phyloP scores from a whole-genome alignment of 371 early-diverging fungal genomes.

The Mucor plumbeus region DNA sequence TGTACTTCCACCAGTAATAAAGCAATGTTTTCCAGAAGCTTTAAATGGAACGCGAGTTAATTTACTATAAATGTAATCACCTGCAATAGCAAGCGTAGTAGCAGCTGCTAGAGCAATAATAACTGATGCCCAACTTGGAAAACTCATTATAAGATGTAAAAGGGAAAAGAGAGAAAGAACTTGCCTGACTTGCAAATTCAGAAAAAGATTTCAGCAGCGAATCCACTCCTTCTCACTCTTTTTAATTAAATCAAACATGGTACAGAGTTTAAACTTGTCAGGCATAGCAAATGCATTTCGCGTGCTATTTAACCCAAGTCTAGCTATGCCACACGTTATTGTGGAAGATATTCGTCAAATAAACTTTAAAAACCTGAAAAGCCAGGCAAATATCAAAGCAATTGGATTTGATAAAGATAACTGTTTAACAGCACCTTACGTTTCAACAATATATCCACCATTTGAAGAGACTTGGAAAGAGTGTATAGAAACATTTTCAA shows the following conservation, averaged over 20 bases:
- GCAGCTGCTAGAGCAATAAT: constrained; percentile 40
- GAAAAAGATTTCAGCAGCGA: neutral
- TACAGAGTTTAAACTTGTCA: constrained; percentile 77
- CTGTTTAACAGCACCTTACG: constrained; percentile 89
- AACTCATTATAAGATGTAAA: constrained; percentile 26
- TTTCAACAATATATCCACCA: constrained; percentile 67
- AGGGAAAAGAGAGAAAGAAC: constrained; percentile 4
- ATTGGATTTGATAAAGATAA: constrained; percentile 96
- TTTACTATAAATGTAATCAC: constrained; percentile 34
- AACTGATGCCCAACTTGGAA: constrained; percentile 47
- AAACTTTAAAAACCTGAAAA: constrained; percentile 63
- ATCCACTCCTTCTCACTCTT: neutral
- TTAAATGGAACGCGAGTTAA: constrained; percentile 42
- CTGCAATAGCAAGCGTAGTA: constrained; percentile 21
- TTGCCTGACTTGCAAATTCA: neutral
- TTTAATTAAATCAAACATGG: constrained; percentile 53
- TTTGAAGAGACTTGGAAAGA: constrained; percentile 74
- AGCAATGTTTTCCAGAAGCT: constrained; percentile 69
- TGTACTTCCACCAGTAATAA: constrained; percentile 93
- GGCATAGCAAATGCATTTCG: constrained; percentile 66
- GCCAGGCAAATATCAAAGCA: constrained; percentile 61
- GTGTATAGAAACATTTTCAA: constrained; percentile 69
- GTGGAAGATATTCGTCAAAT: constrained; percentile 79
- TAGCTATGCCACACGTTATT: constrained; percentile 76
- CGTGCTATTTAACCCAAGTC: constrained; percentile 65